These are phyloP conservation scores for Cladosporium austrohemisphaericum DNA, from an alignment of 2,329 filamentous ascomycete species.

Conservation along the genomic window DNA sequence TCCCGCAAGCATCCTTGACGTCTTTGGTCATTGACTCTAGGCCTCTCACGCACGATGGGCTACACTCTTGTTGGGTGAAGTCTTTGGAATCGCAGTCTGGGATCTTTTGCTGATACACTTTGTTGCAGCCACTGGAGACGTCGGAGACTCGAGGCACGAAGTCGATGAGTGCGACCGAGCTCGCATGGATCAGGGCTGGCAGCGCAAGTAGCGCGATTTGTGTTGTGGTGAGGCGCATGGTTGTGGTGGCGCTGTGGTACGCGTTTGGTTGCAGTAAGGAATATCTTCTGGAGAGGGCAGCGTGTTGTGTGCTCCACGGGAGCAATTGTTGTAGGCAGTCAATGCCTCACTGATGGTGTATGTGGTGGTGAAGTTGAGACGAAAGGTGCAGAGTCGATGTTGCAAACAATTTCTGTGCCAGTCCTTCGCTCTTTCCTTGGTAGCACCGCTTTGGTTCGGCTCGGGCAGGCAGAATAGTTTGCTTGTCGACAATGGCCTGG, in stretches of 20 bases:
- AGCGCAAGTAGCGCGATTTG: slow-evolving; percentile 24
- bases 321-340: neutral
- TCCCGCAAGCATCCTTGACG: slow-evolving; percentile 34
- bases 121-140: slow-evolving; percentile 38
- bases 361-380: neutral
- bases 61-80: slow-evolving; percentile 35
- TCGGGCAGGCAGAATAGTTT: neutral
- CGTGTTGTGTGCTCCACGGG: neutral
- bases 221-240: slow-evolving; percentile 17
- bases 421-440: slow-evolving; percentile 5
- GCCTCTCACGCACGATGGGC: slow-evolving; percentile 38
- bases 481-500: neutral
- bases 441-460: neutral
- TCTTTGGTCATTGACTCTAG: slow-evolving; percentile 34
- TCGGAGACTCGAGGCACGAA: slow-evolving; percentile 42
- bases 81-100: slow-evolving; percentile 39
- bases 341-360: slow-evolving; percentile 1
- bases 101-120: slow-evolving; percentile 41
- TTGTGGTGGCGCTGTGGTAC: neutral
- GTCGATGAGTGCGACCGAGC: slow-evolving; percentile 40
- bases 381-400: neutral
- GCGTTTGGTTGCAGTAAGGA: neutral
- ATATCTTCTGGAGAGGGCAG: neutral
- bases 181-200: slow-evolving; percentile 26
- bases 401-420: slow-evolving; percentile 2